Percentiles rank a stretch among this genome's conserved stretches.
Conservation (phyloP, 441 rosid genomes). For the Adansonia rubrostipa region DNA sequence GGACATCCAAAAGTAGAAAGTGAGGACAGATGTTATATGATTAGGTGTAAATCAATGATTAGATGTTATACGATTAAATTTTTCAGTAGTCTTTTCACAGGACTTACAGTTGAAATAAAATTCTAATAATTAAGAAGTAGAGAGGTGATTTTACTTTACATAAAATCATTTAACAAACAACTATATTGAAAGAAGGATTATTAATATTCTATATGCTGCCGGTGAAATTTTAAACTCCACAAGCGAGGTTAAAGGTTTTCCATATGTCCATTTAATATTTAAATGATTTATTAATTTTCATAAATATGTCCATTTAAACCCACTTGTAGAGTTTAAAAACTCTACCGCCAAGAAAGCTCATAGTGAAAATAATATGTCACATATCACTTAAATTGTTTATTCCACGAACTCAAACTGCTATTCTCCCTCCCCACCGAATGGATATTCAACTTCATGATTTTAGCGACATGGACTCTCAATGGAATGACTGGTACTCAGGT, state of each 20-base stretch:
- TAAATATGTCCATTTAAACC: neutral
- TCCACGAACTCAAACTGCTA: neutral
- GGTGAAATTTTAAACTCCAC: neutral
- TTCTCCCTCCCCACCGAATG: neutral
- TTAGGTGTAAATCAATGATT: neutral
- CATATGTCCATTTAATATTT: neutral
- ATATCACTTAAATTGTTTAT: neutral
- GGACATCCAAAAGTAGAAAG: neutral
- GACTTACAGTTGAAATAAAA: neutral
- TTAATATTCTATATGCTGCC: neutral
- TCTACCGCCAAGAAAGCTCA: neutral
- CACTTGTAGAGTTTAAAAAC: neutral
- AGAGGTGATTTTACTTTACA: neutral
- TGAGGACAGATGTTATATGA: neutral
- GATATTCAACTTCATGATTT: slow-evolving; percentile 1
- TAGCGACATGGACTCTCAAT: neutral
- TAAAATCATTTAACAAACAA: neutral
- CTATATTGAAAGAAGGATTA: neutral
- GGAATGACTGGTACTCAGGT: neutral
- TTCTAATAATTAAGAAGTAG: neutral
- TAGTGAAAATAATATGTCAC: neutral
- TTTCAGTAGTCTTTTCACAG: neutral
- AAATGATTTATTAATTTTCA: slow-evolving; percentile 5
- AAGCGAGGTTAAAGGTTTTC: neutral
- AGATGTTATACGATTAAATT: neutral